These are phyloP conservation scores for Myriosclerotinia scirpicola DNA, from an alignment of 2,329 filamentous ascomycete species.

Conservation along the genomic window DNA sequence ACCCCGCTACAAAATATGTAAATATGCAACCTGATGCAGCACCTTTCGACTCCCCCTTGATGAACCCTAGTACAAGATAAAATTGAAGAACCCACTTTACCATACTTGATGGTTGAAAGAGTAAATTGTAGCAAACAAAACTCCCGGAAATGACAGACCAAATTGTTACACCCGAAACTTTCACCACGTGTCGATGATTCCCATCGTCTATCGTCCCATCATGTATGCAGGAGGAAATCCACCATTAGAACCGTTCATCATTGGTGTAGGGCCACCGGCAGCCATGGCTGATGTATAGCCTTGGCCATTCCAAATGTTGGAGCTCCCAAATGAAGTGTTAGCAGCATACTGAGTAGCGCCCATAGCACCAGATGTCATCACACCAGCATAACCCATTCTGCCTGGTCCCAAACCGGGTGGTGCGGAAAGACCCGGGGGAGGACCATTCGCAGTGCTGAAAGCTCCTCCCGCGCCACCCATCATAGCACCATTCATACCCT, in stretches of 20 bases:
- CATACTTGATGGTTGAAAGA: constrained; percentile 11
- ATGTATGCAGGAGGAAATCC: constrained; percentile 42
- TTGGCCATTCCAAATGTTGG: constrained; percentile 38
- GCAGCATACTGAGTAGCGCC: constrained; percentile 34
- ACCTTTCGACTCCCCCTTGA: constrained; percentile 34
- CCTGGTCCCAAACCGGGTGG: constrained; percentile 67
- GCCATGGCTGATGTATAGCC: constrained; percentile 38
- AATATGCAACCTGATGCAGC: constrained; percentile 38
- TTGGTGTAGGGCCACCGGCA: constrained; percentile 36
- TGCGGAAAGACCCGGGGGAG: constrained; percentile 76
- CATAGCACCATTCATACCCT: constrained; percentile 60
- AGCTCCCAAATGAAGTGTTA: constrained; percentile 31
- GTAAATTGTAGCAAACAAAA: constrained; percentile 27
- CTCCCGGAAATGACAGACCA: constrained; percentile 25
- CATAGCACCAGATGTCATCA: constrained; percentile 32
- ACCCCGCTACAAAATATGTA: constrained; percentile 38
- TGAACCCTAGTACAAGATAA: constrained; percentile 33
- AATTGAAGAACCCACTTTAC: constrained; percentile 26
- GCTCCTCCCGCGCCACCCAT: constrained; percentile 40
- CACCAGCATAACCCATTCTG: constrained; percentile 34
- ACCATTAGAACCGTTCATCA: constrained; percentile 37
- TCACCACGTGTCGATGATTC: constrained; percentile 12
- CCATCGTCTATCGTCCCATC: constrained; percentile 40
- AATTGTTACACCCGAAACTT: constrained; percentile 1
- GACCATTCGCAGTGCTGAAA: constrained; percentile 53